A percentile compares a stretch with the other conserved stretches of the same genome.
Conservation (phyloP, 2,329 filamentous ascomycete genomes). For the Ceratocystis cubensis region DNA sequence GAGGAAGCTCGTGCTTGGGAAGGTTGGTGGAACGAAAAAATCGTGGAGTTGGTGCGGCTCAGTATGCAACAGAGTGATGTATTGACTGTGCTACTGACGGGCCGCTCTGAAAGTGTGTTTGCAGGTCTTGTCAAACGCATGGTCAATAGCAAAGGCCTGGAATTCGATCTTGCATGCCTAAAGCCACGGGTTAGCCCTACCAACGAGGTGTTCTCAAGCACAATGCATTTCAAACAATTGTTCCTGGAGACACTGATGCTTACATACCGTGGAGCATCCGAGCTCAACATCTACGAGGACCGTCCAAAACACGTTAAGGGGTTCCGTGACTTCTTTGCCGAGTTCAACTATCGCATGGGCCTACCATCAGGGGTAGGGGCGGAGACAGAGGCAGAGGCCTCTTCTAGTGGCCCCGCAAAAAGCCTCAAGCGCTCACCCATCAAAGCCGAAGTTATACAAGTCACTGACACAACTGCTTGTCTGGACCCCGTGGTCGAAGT, state of each 20-base stretch:
- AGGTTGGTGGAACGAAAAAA: conserved; percentile 93
- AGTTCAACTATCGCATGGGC: conserved; percentile 47
- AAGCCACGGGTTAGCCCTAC: conserved; percentile 76
- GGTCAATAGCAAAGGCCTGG: conserved; percentile 58
- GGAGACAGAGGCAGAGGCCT: conserved; percentile 27
- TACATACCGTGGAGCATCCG: conserved; percentile 72
- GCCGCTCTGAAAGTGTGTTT: conserved; percentile 66
- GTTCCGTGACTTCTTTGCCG: conserved; percentile 73
- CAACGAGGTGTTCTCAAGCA: conserved; percentile 64
- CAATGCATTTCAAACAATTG: conserved; percentile 84
- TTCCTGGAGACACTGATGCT: conserved; percentile 71
- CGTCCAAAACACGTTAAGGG: conserved; percentile 56
- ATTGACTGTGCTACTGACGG: conserved; percentile 75
- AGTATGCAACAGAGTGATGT: conserved; percentile 76
- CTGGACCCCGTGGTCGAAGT: conserved; percentile 70
- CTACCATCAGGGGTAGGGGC: conserved; percentile 23
- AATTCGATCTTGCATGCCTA: conserved; percentile 78
- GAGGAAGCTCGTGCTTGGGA: conserved; percentile 79
- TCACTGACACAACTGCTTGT: conserved; percentile 59
- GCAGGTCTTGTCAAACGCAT: conserved; percentile 71
- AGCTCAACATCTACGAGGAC: conserved; percentile 66
- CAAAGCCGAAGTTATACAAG: conserved; percentile 69
- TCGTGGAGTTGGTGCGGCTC: conserved; percentile 66
- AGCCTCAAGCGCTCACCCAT: conserved; percentile 32
- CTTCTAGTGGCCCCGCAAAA: conserved; percentile 41